phyloP scores from a whole-genome alignment of 305 asterid genomes.

The Striga hermonthica region DNA sequence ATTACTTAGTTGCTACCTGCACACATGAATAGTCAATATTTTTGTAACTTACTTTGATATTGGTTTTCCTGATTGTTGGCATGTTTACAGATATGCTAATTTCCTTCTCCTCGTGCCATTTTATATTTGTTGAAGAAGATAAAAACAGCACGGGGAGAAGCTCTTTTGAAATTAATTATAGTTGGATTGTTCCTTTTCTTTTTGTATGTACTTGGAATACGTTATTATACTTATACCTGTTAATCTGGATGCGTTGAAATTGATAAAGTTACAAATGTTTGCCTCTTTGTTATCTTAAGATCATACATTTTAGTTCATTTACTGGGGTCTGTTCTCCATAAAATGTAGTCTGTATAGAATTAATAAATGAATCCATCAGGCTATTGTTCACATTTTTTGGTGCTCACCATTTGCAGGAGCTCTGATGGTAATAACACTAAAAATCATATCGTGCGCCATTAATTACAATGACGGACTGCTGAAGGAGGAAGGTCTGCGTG shows the following conservation, averaged over 20 bases:
- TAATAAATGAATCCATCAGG: neutral
- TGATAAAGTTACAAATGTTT: neutral
- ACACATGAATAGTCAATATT: too few species aligned
- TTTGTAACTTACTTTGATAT: too few species aligned
- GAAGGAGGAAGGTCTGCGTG: constrained; percentile 80
- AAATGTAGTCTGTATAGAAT: neutral
- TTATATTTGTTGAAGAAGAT: constrained; percentile 6
- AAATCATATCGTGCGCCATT: constrained; percentile 78
- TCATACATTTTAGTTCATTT: neutral
- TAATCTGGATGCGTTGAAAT: constrained; percentile 8
- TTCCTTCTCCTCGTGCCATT: neutral
- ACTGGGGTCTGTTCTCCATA: too few species aligned
- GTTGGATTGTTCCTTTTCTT: neutral
- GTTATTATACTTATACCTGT: neutral
- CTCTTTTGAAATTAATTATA: neutral
- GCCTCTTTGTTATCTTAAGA: constrained; percentile 10
- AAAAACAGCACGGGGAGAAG: neutral
- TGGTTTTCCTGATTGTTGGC: neutral
- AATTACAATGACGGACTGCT: constrained; percentile 87
- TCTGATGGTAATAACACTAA: constrained; percentile 92
- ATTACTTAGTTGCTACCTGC: too few species aligned
- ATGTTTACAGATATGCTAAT: neutral
- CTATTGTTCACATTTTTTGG: constrained; percentile 19
- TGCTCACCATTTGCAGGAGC: constrained; percentile 56
- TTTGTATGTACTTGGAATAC: neutral